Evolutionary conservation across 2,329 filamentous ascomycete genomes (phyloP).

Genomic region (Eurotiales sp.): DNA sequence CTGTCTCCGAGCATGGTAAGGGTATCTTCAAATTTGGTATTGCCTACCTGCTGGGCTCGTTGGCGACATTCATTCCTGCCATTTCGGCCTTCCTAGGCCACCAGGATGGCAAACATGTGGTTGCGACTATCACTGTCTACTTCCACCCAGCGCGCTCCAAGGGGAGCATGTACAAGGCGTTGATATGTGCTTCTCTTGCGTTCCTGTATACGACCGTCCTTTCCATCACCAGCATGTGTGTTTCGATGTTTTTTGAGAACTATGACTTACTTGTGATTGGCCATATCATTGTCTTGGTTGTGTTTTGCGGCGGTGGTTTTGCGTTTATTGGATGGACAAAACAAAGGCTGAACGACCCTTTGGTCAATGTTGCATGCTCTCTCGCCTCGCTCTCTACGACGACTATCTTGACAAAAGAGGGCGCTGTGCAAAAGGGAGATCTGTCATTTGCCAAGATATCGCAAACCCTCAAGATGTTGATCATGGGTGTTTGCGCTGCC

Average conservation of each 20-base stretch:
- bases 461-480: conserved; percentile 77
- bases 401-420: conserved; percentile 86
- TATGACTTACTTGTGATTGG: conserved; percentile 66
- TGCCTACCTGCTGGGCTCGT: conserved; percentile 79
- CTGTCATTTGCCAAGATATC: conserved; percentile 78
- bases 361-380: conserved; percentile 82
- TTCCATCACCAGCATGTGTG: conserved; percentile 81
- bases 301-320: conserved; percentile 82
- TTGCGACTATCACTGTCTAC: conserved; percentile 90
- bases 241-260: conserved; percentile 72
- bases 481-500: conserved; percentile 70
- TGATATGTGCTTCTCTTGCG: conserved; percentile 70
- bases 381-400: conserved; percentile 85
- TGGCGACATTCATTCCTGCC: conserved; percentile 76
- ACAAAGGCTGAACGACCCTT: conserved; percentile 69
- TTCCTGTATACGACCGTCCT: conserved; percentile 75
- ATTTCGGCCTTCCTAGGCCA: conserved; percentile 72
- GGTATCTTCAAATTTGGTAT: conserved; percentile 87
- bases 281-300: conserved; percentile 71
- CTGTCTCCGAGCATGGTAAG: conserved; percentile 68
- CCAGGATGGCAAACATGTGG: conserved; percentile 89
- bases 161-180: conserved; percentile 86
- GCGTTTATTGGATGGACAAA: conserved; percentile 88
- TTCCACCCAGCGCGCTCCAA: conserved; percentile 85
- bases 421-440: conserved; percentile 74